These are phyloP conservation scores for Vigna nakashimae DNA, from an alignment of 306 rosid genomes.

Conservation along the genomic window DNA sequence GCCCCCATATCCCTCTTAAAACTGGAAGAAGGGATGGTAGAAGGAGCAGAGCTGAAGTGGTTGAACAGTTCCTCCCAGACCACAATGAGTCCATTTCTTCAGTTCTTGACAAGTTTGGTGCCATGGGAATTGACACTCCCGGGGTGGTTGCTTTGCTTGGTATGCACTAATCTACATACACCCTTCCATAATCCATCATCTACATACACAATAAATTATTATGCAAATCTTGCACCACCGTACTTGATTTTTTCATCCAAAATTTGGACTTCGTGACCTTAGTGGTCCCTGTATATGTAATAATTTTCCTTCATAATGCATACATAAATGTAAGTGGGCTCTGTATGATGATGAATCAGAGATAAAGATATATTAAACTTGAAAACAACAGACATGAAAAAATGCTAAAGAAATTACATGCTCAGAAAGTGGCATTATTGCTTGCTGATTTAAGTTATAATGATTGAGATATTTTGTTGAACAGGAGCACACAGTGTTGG, in stretches of 20 bases:
- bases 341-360: not conserved
- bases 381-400: not conserved
- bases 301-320: not conserved
- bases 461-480: slow-evolving; percentile 11
- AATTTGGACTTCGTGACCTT: no score
- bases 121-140: slow-evolving; percentile 87
- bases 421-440: not conserved
- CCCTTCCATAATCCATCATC: not conserved
- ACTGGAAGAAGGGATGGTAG: slow-evolving; percentile 99
- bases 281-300: not conserved
- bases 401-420: slow-evolving; percentile 1
- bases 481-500: slow-evolving; percentile 98
- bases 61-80: slow-evolving; percentile 90
- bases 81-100: slow-evolving; percentile 93
- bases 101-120: slow-evolving; percentile 85
- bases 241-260: no score
- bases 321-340: not conserved
- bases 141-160: slow-evolving; percentile 93
- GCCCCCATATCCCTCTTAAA: slow-evolving; percentile 80
- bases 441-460: not conserved
- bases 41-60: slow-evolving; percentile 85
- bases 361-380: no score
- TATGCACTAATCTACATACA: slow-evolving; percentile 12
- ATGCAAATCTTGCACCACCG: no score
- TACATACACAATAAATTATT: no score